A percentile compares a stretch with the other conserved stretches of the same genome.
These are phyloP conservation scores for Trichoderma lentiforme DNA, from an alignment of 2,329 filamentous ascomycete genomes.

Conservation along the genomic window DNA sequence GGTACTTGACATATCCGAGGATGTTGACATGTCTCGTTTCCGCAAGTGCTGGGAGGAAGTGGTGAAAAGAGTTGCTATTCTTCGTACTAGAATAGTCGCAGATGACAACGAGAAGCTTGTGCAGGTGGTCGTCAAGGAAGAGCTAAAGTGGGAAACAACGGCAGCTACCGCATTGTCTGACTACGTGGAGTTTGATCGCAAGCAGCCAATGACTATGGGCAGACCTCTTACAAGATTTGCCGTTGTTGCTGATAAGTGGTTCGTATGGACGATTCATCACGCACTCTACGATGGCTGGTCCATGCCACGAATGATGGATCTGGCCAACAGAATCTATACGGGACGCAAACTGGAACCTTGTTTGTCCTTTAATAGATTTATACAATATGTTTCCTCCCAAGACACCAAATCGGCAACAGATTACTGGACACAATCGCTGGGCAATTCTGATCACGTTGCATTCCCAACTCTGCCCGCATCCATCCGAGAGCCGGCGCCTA, in stretches of 20 bases:
- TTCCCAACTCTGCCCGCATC: no score
- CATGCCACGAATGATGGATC: slow-evolving; percentile 1
- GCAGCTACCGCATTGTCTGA: background rate
- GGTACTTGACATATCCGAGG: background rate
- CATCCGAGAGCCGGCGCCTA: no score
- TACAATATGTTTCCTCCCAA: no score
- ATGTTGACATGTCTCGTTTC: background rate
- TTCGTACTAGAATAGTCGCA: background rate
- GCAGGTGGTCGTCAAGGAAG: background rate
- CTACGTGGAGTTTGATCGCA: background rate
- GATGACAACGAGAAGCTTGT: background rate
- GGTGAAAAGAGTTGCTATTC: background rate
- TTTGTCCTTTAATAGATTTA: no score
- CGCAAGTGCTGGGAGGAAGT: background rate
- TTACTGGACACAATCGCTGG: no score
- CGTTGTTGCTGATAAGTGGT: background rate
- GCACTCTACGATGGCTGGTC: slow-evolving; percentile 26
- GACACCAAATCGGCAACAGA: no score
- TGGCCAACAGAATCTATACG: slow-evolving; percentile 6
- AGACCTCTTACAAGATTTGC: no score
- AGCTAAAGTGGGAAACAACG: background rate
- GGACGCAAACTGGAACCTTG: background rate
- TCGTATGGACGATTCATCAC: slow-evolving; percentile 16
- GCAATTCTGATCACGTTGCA: no score
- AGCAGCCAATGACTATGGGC: background rate